phyloP scores from a whole-genome alignment of 2,329 filamentous ascomycete genomes.

The Pyrenochaeta sp. region DNA sequence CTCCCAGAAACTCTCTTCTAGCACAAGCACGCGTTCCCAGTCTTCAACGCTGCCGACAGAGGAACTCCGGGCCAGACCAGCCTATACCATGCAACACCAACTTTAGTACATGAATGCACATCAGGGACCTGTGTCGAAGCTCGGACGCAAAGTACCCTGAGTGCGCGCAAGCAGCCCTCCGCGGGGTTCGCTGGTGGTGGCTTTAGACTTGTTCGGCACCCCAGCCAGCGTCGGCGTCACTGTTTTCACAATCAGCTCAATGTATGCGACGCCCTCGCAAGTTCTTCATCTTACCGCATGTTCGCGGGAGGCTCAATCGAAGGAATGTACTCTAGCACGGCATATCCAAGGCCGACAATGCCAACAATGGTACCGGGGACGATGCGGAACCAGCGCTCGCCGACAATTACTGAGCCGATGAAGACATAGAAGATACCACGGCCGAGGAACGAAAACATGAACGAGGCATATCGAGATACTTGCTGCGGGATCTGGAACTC shows the following conservation, averaged over 20 bases:
- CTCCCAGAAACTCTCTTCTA: not conserved
- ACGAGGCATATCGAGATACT: constrained; percentile 91
- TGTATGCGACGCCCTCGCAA: not conserved
- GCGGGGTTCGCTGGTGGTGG: constrained; percentile 6
- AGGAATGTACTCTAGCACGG: constrained; percentile 59
- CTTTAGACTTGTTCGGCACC: constrained; percentile 62
- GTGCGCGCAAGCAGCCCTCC: constrained; percentile 35
- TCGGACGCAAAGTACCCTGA: constrained; percentile 5
- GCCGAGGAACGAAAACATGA: constrained; percentile 97
- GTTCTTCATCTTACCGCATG: constrained; percentile 53
- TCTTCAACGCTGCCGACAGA: not conserved
- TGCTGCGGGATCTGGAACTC: constrained; percentile 97
- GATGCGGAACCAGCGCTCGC: constrained; percentile 70
- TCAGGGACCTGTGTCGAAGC: constrained; percentile 7
- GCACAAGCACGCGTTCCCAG: not conserved
- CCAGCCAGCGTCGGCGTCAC: constrained; percentile 63
- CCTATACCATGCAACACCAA: constrained; percentile 12
- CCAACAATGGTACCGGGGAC: constrained; percentile 82
- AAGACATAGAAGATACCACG: constrained; percentile 98
- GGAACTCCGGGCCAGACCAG: constrained; percentile 4
- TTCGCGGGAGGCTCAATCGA: constrained; percentile 63
- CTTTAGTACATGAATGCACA: constrained; percentile 21
- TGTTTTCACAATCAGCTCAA: constrained; percentile 26
- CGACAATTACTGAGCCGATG: constrained; percentile 84
- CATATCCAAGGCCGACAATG: constrained; percentile 79